Evolutionary conservation across 2,329 filamentous ascomycete genomes (phyloP).

Genomic region (Pseudogymnoascus destructans): DNA sequence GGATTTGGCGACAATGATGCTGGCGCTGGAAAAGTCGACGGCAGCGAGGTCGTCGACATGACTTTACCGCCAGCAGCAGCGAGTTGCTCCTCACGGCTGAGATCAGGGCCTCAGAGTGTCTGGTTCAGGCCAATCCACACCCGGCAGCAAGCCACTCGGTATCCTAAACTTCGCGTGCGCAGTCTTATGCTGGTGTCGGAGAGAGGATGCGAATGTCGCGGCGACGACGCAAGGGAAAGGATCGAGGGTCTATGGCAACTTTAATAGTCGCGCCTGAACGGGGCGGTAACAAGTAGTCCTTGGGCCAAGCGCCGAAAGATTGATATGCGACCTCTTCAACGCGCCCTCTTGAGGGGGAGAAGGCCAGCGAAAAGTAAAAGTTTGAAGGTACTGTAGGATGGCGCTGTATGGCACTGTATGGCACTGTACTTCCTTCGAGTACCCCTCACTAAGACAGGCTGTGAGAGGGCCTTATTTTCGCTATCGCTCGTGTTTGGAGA

Average conservation of each 20-base stretch:
- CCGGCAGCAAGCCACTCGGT: background rate
- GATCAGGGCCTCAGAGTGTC: slow-evolving; percentile 6
- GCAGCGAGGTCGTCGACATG: slow-evolving; percentile 43
- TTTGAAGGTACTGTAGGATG: background rate
- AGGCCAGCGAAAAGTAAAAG: background rate
- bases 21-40: slow-evolving; percentile 40
- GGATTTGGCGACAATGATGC: slow-evolving; percentile 35
- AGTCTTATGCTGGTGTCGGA: slow-evolving; percentile 3
- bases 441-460: slow-evolving; percentile 5
- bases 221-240: background rate
- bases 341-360: background rate
- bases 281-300: background rate
- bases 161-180: background rate
- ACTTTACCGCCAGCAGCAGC: slow-evolving; percentile 23
- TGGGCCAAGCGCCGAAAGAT: slow-evolving; percentile 2
- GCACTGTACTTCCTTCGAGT: background rate
- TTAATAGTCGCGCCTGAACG: slow-evolving; percentile 1
- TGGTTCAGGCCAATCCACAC: slow-evolving; percentile 7
- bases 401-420: background rate
- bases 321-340: slow-evolving; percentile 2
- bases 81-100: slow-evolving; percentile 2
- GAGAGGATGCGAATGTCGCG: background rate
- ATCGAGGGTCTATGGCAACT: slow-evolving; percentile 3
- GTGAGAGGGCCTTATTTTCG: background rate
- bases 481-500: slow-evolving; percentile 1